These are phyloP conservation scores for Santalum album DNA, from an alignment of 164 flowering plant genomes.

Conservation along the genomic window DNA sequence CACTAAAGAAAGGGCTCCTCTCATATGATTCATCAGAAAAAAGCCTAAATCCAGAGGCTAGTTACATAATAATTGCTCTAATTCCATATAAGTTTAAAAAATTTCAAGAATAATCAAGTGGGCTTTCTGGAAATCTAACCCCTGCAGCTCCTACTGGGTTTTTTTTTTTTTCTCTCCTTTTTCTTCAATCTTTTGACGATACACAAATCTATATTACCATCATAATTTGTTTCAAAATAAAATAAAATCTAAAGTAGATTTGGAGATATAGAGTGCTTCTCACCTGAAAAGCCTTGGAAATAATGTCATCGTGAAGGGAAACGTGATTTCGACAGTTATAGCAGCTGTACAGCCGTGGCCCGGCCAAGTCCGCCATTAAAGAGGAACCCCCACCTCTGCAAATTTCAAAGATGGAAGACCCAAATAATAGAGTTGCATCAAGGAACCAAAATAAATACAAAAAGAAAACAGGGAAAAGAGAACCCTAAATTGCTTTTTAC, in stretches of 20 bases:
- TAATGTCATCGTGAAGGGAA: slow-evolving; percentile 61
- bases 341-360: slow-evolving; percentile 66
- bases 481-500: not conserved
- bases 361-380: slow-evolving; percentile 49
- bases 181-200: not conserved
- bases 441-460: not conserved
- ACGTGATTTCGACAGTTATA: slow-evolving; percentile 66
- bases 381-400: slow-evolving; percentile 2
- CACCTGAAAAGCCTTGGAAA: slow-evolving; percentile 78
- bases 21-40: too few relatives aligned
- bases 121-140: too few relatives aligned
- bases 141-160: too few relatives aligned
- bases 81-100: too few relatives aligned
- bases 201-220: not conserved
- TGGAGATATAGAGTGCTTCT: slow-evolving; percentile 1
- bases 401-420: not conserved
- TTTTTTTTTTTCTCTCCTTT: too few relatives aligned
- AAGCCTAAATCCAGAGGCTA: too few relatives aligned
- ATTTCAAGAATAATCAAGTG: too few relatives aligned
- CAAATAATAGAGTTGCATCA: not conserved
- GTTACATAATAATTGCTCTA: too few relatives aligned
- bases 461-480: not conserved
- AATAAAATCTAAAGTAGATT: not conserved
- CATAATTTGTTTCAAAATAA: too few relatives aligned
- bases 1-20: too few relatives aligned